phyloP scores from a whole-genome alignment of 2,329 filamentous ascomycete species.

The Sodiomyces alkalinus region DNA sequence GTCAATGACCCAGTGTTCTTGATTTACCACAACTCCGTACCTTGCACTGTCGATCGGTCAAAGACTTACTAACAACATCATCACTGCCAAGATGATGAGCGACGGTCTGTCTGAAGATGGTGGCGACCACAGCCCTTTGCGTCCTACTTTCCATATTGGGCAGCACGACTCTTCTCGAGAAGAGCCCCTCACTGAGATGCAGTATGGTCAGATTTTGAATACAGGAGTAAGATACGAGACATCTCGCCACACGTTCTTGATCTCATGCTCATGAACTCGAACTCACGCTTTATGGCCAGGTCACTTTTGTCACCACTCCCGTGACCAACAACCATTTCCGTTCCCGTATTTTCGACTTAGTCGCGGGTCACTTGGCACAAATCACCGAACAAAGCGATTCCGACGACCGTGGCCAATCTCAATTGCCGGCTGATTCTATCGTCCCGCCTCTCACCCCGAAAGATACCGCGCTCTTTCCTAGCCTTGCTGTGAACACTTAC shows the following conservation, averaged over 20 bases:
- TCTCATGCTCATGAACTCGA: slow-evolving; percentile 5
- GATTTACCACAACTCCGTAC: too few relatives aligned
- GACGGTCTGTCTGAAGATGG: slow-evolving; percentile 1
- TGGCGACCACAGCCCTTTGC: slow-evolving; percentile 6
- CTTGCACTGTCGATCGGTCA: too few relatives aligned
- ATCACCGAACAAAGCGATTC: slow-evolving; percentile 29
- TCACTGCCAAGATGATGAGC: background rate
- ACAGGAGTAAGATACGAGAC: slow-evolving; percentile 51
- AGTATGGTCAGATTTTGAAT: slow-evolving; percentile 54
- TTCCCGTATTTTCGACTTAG: slow-evolving; percentile 46
- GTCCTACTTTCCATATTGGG: slow-evolving; percentile 49
- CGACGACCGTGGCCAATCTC: too few relatives aligned
- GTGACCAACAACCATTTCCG: slow-evolving; percentile 65
- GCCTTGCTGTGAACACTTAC: slow-evolving; percentile 53
- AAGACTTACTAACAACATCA: too few relatives aligned
- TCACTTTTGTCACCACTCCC: slow-evolving; percentile 64
- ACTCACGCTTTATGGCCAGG: slow-evolving; percentile 28
- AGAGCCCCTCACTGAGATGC: slow-evolving; percentile 43
- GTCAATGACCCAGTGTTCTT: too few relatives aligned
- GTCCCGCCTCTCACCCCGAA: slow-evolving; percentile 59
- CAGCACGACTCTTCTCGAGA: slow-evolving; percentile 55
- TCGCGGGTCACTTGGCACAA: slow-evolving; percentile 37
- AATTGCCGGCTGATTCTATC: slow-evolving; percentile 40
- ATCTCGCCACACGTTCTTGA: too few relatives aligned
- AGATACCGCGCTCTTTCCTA: slow-evolving; percentile 61